Conservation (phyloP, 495 filamentous ascomycete genomes). For the Trichoderma orchidacearum region DNA sequence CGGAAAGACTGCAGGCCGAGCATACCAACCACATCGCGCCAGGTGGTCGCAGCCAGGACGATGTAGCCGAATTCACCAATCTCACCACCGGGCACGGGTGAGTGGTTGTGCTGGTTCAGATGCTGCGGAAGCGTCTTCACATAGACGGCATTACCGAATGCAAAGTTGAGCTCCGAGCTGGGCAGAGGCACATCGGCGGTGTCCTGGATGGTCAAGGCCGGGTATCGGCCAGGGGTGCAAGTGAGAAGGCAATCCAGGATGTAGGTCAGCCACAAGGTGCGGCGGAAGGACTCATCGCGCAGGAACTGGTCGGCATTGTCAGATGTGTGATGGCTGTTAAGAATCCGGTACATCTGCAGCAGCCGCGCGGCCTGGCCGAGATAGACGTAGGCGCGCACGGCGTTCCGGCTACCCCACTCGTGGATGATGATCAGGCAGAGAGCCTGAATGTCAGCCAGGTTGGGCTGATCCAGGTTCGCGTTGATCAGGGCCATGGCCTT, state of each 20-base stretch:
- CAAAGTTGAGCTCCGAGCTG: constrained; percentile 34
- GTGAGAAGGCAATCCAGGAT: constrained; percentile 40
- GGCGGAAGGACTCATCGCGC: constrained; percentile 36
- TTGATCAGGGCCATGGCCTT: constrained; percentile 33
- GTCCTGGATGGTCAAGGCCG: constrained; percentile 30
- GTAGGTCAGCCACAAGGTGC: constrained; percentile 37
- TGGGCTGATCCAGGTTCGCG: constrained; percentile 30
- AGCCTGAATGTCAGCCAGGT: constrained; percentile 36
- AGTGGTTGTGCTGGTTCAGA: constrained; percentile 13
- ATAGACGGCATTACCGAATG: constrained; percentile 32
- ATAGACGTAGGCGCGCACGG: constrained; percentile 37
- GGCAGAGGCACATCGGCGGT: constrained; percentile 31
- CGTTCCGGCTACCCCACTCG: constrained; percentile 38
- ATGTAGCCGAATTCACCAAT: constrained; percentile 38
- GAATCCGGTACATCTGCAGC: constrained; percentile 37
- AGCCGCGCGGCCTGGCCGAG: constrained; percentile 36
- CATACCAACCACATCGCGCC: constrained; percentile 39
- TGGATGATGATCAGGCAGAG: constrained; percentile 36
- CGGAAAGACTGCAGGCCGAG: constrained; percentile 32
- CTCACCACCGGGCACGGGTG: constrained; percentile 18
- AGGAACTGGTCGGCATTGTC: constrained; percentile 29
- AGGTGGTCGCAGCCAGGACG: constrained; percentile 35
- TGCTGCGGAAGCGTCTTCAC: constrained; percentile 25
- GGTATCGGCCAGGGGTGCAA: constrained; percentile 36
- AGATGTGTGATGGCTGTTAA: constrained; percentile 25